Evolutionary conservation across 2,329 filamentous ascomycete genomes (phyloP), one percentile per base, ranked within the genome.

Genomic region (Paracoccidioides brasiliensis): DNA sequence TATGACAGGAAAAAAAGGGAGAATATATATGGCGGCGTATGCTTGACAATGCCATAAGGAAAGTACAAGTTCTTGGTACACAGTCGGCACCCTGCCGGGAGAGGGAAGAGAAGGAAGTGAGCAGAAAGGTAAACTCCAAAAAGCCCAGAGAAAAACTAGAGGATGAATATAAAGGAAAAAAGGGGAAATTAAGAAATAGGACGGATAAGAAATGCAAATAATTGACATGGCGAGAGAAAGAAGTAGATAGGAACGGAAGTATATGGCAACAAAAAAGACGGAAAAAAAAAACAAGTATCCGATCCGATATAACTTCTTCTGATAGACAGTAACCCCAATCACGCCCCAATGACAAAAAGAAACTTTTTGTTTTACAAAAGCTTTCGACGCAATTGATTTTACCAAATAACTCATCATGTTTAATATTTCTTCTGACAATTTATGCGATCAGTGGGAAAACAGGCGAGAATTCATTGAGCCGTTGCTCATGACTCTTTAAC

Each of bases 401-500:
- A 12, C 45, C 32, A 9, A 48, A 48, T 48, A 22, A 48, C 15
- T 5, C 45, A 35, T 48, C 5, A 9, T 35, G 32, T 22, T 48
- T 35, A 32, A 4, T 22, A 33, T 35, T 48, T 48, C 10, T 15
- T 48, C 35, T 48, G 12, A 4, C n/a, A 14, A 3, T 48, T 32
- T n/a, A 33, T 35, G 6, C 8, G 12, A 9, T 35, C 32, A 48
- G 5, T 14, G 28, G 43, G 10, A 12, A 45, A 45, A 10, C 12
- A 30, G 22, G 14, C 5, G 43, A 45, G 22, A 30, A 5, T 5
- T 12, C 28, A 5, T 30, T n/a, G 45, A 7, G 5, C 30, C 14
- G 9, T 45, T 37, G 12, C 32, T 66, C 67, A 72, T 38, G 54
- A 60, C 60, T 72, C 69, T 66, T 74, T 75, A 53, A 65, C 61